Evolutionary conservation across 169 alveolate species (phyloP).

Genomic region (Cyclospora cayetanensis): DNA sequence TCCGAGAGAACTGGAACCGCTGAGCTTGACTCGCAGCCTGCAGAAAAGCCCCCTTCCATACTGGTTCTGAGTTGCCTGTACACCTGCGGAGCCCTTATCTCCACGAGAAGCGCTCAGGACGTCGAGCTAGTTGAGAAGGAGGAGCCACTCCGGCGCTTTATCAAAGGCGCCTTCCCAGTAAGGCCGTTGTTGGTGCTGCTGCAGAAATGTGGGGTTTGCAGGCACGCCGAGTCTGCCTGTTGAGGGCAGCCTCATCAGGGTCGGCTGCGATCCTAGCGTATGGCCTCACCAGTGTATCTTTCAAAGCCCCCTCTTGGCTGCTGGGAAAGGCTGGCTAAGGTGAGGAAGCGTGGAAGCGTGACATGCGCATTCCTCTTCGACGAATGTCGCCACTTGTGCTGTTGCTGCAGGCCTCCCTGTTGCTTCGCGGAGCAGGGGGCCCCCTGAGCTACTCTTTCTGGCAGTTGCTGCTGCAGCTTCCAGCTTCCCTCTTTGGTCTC

Average conservation of each 20-base stretch:
- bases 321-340: no score
- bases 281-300: no score
- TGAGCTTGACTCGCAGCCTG: neutral
- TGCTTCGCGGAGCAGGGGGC: neutral
- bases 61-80: neutral
- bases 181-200: neutral
- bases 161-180: neutral
- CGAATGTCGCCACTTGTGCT: neutral
- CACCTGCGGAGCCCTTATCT: conserved; percentile 15
- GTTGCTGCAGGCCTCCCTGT: neutral
- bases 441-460: neutral
- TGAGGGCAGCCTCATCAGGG: no score
- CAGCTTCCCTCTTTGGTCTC: neutral
- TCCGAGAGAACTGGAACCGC: no score
- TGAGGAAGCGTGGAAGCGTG: no score
- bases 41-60: neutral
- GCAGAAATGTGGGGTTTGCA: neutral
- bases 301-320: no score
- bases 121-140: neutral
- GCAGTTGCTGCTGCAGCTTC: conserved; percentile 43
- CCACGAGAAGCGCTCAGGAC: neutral
- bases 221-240: no score
- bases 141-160: neutral
- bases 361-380: no score
- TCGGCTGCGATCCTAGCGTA: no score